Base-by-base conservation (phyloP, 768 basidiomycete genomes). In the Xerocomellus amylosporus region DNA sequence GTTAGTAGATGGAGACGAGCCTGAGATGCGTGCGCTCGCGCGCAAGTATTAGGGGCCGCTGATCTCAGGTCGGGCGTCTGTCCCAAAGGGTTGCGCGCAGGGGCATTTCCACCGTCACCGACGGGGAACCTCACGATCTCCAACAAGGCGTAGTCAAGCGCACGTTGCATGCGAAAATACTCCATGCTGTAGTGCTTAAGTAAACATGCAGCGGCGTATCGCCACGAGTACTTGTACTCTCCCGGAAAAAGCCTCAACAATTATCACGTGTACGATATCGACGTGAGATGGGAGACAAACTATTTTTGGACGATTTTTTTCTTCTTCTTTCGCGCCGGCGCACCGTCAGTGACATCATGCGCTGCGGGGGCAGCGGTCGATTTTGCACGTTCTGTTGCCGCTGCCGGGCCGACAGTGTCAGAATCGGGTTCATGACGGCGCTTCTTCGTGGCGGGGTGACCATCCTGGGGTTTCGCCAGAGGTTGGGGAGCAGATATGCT, bases 311-410 rank as follows among this genome's bases (percentile, higher is more conserved):
- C 2, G 31, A 19, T 61, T 19, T 60, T 56, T 13, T 60, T 64
- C 53, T 56, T 64, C 53, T 57, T 67, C 28, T 68, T 70, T 15
- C 59, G 61, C 1, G 61, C 55, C 0, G 58, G 56, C 6, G 54
- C 58, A 12, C 50, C 34, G 3, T 53, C 51, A 5, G 26, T 22
- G 6, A 5, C 36, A 14, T 33, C 40, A 13, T 10, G 41, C 17
- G 20, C 44, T 9, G 17, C 15, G 2, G 39, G 26, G 9, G 19
- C 30, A 5, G 20, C 10, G 3, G 33, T 45, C 33, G 4, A 5
- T 34, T 42, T 42, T 5, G n/a, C 19, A 31, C 2, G 43, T 42
- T 55, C 30, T 3, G 55, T 19, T 1, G 36, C 39, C 20, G 41
- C 36, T 19, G 31, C 33, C 1, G 26, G 34, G 1, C 20, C 51